These are phyloP conservation scores for Tricholoma saponaceum DNA, from an alignment of 768 basidiomycete species.

Conservation along the genomic window DNA sequence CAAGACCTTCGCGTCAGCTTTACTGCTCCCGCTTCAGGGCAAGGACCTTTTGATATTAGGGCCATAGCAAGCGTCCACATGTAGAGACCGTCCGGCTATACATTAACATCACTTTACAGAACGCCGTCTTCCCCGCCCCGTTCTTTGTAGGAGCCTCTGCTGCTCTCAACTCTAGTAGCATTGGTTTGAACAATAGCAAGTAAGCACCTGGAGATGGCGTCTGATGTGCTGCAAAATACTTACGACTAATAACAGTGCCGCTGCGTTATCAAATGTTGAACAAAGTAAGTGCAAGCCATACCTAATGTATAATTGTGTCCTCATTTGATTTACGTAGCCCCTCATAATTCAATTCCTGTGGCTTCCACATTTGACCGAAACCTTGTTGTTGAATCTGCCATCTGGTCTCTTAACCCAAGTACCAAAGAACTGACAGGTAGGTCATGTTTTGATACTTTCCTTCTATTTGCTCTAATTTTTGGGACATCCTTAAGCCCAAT, in stretches of 20 bases:
- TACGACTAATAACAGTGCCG: constrained; percentile 17
- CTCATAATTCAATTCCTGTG: constrained; percentile 26
- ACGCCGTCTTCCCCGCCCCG: constrained; percentile 32
- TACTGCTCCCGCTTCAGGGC: constrained; percentile 17
- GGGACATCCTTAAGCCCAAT: background rate
- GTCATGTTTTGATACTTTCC: constrained; percentile 6
- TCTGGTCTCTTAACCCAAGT: constrained; percentile 37
- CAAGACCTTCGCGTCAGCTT: constrained; percentile 29
- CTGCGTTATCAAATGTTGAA: constrained; percentile 34
- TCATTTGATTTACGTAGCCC: constrained; percentile 21
- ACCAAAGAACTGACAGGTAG: constrained; percentile 39
- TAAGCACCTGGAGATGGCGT: background rate
- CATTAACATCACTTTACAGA: constrained; percentile 21
- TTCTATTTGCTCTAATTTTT: background rate
- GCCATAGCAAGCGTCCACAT: constrained; percentile 27
- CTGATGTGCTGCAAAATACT: background rate
- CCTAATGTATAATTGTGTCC: background rate
- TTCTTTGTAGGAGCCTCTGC: constrained; percentile 35
- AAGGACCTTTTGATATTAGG: constrained; percentile 27
- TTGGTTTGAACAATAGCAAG: background rate
- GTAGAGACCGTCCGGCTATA: too few relatives aligned
- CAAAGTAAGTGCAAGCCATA: constrained; percentile 23
- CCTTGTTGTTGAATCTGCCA: constrained; percentile 36
- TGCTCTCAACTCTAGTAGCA: constrained; percentile 5
- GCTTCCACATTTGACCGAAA: constrained; percentile 11